These are phyloP conservation scores for Phytophthora meadii DNA, from an alignment of 352 stramenopile genomes.

Conservation along the genomic window DNA sequence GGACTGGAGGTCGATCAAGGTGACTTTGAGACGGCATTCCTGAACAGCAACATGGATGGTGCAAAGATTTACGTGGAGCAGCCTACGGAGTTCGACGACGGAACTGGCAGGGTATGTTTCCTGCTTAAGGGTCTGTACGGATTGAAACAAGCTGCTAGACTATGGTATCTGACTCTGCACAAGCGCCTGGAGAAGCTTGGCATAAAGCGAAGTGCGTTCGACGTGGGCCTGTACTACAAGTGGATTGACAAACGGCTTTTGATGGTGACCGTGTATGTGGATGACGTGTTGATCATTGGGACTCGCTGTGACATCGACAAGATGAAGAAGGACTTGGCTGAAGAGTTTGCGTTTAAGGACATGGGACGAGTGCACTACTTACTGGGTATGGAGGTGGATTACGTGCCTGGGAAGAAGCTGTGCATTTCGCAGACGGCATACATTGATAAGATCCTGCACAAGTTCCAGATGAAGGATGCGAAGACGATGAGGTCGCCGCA, in stretches of 20 bases:
- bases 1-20: constrained; percentile 2
- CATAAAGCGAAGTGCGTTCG: too few species aligned
- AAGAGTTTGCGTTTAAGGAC: too few species aligned
- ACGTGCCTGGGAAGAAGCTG: neutral
- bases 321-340: too few species aligned
- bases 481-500: neutral
- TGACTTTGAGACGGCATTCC: constrained; percentile 10
- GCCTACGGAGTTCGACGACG: constrained; percentile 3
- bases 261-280: too few species aligned
- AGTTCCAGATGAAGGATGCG: neutral
- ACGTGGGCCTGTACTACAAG: too few species aligned
- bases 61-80: constrained; percentile 18
- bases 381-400: constrained; percentile 1
- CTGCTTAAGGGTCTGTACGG: too few species aligned
- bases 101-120: neutral
- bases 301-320: too few species aligned
- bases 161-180: too few species aligned
- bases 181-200: neutral
- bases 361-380: neutral
- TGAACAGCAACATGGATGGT: constrained; percentile 4
- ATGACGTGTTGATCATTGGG: too few species aligned
- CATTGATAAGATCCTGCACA: neutral
- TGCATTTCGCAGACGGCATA: constrained; percentile 9
- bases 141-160: too few species aligned
- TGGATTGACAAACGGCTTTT: too few species aligned